Evolutionary conservation across 306 rosid species (phyloP).

Genomic region (Medicago arabica): DNA sequence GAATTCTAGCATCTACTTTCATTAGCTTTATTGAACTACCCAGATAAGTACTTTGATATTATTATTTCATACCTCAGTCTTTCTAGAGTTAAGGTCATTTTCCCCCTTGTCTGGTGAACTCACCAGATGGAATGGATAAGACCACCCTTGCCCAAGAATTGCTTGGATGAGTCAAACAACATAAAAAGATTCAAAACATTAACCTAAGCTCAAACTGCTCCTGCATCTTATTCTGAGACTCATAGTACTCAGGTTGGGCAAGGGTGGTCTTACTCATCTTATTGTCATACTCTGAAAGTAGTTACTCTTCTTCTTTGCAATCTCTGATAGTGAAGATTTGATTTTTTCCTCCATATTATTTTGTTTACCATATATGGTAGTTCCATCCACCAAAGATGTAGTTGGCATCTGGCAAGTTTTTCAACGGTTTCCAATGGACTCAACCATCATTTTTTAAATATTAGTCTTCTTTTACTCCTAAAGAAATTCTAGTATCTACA

Average conservation of each 20-base stretch:
- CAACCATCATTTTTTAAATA: constrained; percentile 10
- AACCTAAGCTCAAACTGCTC: not conserved
- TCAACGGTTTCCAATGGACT: constrained; percentile 16
- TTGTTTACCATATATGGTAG: constrained; percentile 8
- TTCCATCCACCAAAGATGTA: constrained; percentile 30
- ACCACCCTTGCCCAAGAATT: not conserved
- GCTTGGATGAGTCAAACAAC: not conserved
- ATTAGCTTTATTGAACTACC: not conserved
- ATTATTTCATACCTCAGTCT: not conserved
- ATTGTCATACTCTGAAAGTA: not conserved
- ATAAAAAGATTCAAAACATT: not conserved
- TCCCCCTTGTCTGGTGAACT: not conserved
- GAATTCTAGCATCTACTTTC: not conserved
- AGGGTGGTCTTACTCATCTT: constrained; percentile 20
- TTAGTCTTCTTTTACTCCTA: constrained; percentile 37
- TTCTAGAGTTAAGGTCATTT: not conserved
- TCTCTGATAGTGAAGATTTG: not conserved
- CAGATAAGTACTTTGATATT: not conserved
- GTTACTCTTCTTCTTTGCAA: not conserved
- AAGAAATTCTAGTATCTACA: constrained; percentile 37
- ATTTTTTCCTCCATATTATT: not conserved
- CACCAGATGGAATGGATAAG: no score
- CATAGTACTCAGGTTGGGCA: constrained; percentile 4
- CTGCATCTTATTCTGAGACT: not conserved
- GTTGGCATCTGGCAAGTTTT: constrained; percentile 12